Evolutionary conservation across 2,329 filamentous ascomycete genomes (phyloP), one percentile per base, ranked within the genome.

Genomic region (Fusarium mundagurra): DNA sequence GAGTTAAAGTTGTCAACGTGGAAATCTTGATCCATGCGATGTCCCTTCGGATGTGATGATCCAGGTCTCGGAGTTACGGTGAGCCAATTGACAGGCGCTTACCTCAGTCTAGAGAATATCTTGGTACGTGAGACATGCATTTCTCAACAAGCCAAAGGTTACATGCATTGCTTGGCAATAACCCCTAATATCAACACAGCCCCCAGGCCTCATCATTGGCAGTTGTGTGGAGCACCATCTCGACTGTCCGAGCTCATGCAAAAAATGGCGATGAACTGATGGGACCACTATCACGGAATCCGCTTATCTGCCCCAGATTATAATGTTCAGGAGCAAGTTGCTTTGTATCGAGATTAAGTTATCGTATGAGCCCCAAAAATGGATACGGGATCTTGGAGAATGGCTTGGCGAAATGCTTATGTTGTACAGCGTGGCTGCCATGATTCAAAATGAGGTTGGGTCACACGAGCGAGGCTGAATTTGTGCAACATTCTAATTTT

Each of bases 101-200:
- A 36, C 41, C 43, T 59, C 41, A 48, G 55, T 48, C 41, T 29
- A 27, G 55, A 36, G 20, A 36, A n/a, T 10, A 31, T 36, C 31
- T 59, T 59, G 31, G 33, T 36, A 50, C 18, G 11, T 50, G 11
- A 59, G 55, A 59, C 41, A 50, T 57, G 22, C 36, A 57, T 43
- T 43, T 59, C 39, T 29, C 39, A 45, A 45, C 39, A 48, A 48
- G 33, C 20, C 24, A 29, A 38, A 59, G 33, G 55, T 59, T 38
- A 36, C 55, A 59, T 59, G 55, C 41, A 29, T 59, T n/a, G 41
- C 55, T 59, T 59, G 55, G 55, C 55, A 59, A 59, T 50, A 50
- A 13, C 55, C 41, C 41, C 33, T 38, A 39, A n/a, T 10, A 38
- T n/a, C 20, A 39, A 10, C 51, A 54, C 34, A 54, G 51, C 51